A percentile compares a stretch with the other conserved stretches of the same genome.
These are phyloP conservation scores for Bothriochloa decipiens DNA, from an alignment of 176 grass and related monocot species.

Conservation along the genomic window DNA sequence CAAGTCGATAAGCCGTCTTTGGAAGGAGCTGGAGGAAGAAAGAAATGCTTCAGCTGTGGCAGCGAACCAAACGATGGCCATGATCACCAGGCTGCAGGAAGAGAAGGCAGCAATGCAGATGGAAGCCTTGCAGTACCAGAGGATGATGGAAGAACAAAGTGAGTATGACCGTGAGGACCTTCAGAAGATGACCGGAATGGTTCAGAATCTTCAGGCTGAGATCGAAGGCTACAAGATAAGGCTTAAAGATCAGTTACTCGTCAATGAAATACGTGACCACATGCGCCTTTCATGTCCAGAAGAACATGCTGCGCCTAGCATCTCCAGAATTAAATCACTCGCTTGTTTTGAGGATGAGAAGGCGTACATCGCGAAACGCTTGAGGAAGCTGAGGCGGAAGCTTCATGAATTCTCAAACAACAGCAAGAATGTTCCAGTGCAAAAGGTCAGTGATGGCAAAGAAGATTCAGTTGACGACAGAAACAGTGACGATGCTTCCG, in stretches of 20 bases:
- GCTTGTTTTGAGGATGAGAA: conserved; percentile 69
- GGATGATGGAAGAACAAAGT: conserved; percentile 91
- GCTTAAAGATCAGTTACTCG: conserved; percentile 41
- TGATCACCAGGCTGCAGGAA: conserved; percentile 94
- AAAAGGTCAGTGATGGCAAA: conserved; percentile 30
- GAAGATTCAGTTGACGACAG: conserved; percentile 29
- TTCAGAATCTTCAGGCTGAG: conserved; percentile 58
- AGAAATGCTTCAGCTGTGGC: conserved; percentile 75
- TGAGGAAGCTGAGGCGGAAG: conserved; percentile 58
- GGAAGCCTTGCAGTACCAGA: conserved; percentile 70
- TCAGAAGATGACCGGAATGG: conserved; percentile 52
- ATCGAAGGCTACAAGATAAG: conserved; percentile 45
- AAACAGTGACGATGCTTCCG: not conserved
- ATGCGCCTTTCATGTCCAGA: conserved; percentile 24
- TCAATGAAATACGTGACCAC: conserved; percentile 44
- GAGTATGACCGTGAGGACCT: conserved; percentile 71
- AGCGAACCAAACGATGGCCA: conserved; percentile 88
- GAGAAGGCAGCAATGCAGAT: conserved; percentile 87
- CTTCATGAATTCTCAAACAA: conserved; percentile 79
- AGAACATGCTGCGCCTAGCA: not conserved
- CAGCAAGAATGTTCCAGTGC: conserved; percentile 11
- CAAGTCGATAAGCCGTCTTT: conserved; percentile 68
- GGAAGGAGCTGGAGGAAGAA: conserved; percentile 91
- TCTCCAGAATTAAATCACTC: conserved; percentile 24
- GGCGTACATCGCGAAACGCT: conserved; percentile 51